phyloP scores from a whole-genome alignment of 805 yeast species.

The Yamadazyma phyllophila region DNA sequence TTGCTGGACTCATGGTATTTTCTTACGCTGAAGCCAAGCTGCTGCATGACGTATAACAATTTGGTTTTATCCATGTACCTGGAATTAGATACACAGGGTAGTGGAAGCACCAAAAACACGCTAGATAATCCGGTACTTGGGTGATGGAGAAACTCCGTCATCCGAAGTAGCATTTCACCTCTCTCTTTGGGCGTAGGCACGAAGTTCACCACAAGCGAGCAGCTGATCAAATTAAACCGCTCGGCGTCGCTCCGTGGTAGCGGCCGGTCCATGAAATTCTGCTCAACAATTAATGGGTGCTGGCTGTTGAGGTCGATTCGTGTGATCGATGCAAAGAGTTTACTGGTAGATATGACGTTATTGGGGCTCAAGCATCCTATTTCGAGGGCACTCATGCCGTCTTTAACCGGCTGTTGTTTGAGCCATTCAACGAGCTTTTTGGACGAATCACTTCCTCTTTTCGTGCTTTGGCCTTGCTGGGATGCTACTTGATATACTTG shows the following conservation, averaged over 20 bases:
- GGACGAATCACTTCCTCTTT: slow-evolving; percentile 91
- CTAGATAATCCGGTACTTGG: slow-evolving; percentile 24
- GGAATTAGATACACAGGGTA: slow-evolving; percentile 83
- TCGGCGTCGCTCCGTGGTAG: slow-evolving; percentile 47
- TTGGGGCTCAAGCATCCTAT: slow-evolving; percentile 75
- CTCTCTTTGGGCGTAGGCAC: slow-evolving; percentile 70
- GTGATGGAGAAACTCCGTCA: slow-evolving; percentile 49
- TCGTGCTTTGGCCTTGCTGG: slow-evolving; percentile 71
- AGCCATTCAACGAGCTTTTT: slow-evolving; percentile 76
- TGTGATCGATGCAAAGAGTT: slow-evolving; percentile 48
- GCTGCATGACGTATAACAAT: slow-evolving; percentile 45
- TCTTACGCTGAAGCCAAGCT: slow-evolving; percentile 57
- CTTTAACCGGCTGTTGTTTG: slow-evolving; percentile 16
- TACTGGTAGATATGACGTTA: slow-evolving; percentile 64
- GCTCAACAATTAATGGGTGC: slow-evolving; percentile 65
- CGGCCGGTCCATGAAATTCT: slow-evolving; percentile 82
- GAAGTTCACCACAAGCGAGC: slow-evolving; percentile 85
- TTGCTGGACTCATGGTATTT: slow-evolving; percentile 62
- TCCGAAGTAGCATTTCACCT: slow-evolving; percentile 72
- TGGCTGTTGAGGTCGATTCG: slow-evolving; percentile 83
- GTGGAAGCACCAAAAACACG: slow-evolving; percentile 80
- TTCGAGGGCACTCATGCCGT: slow-evolving; percentile 56
- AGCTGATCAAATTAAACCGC: slow-evolving; percentile 65
- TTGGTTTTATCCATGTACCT: slow-evolving; percentile 60
- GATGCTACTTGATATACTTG: slow-evolving; percentile 83